Percentiles rank a stretch among this genome's conserved stretches.
Evolutionary conservation across 2,329 filamentous ascomycete species (phyloP).

Genomic region (Plenodomus biglobosus): DNA sequence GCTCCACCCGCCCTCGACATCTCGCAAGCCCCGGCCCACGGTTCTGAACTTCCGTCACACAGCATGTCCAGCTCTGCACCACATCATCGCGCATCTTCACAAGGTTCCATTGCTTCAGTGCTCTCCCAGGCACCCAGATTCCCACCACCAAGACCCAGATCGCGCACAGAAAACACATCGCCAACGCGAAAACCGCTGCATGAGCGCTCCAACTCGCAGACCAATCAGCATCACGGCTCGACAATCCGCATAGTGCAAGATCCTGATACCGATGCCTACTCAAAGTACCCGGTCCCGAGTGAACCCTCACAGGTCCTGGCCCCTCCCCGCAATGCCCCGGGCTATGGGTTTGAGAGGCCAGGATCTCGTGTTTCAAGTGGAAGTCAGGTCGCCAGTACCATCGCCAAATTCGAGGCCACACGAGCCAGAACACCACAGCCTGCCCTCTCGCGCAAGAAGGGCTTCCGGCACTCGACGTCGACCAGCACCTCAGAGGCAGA

Average conservation of each 20-base stretch:
- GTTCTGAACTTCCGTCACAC: conserved; percentile 20
- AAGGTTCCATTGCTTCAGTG: conserved; percentile 26
- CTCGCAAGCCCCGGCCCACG: conserved; percentile 24
- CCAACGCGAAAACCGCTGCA: conserved; percentile 42
- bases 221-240: conserved; percentile 42
- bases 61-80: conserved; percentile 34
- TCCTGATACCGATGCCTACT: conserved; percentile 39
- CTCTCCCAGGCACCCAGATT: conserved; percentile 36
- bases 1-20: conserved; percentile 24
- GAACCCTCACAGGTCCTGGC: conserved; percentile 45
- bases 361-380: conserved; percentile 45
- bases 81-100: conserved; percentile 30
- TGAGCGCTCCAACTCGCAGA: conserved; percentile 42
- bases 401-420: conserved; percentile 42
- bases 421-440: conserved; percentile 37
- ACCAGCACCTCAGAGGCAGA: conserved; percentile 45
- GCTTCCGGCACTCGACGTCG: conserved; percentile 41
- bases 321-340: conserved; percentile 42
- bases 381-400: conserved; percentile 41
- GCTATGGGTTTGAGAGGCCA: conserved; percentile 44
- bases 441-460: conserved; percentile 38
- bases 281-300: conserved; percentile 45
- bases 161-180: conserved; percentile 31
- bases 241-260: conserved; percentile 48
- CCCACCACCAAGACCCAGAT: conserved; percentile 26